These are phyloP conservation scores for Aspergillus sojae DNA, from an alignment of 2,329 filamentous ascomycete genomes.

Conservation along the genomic window DNA sequence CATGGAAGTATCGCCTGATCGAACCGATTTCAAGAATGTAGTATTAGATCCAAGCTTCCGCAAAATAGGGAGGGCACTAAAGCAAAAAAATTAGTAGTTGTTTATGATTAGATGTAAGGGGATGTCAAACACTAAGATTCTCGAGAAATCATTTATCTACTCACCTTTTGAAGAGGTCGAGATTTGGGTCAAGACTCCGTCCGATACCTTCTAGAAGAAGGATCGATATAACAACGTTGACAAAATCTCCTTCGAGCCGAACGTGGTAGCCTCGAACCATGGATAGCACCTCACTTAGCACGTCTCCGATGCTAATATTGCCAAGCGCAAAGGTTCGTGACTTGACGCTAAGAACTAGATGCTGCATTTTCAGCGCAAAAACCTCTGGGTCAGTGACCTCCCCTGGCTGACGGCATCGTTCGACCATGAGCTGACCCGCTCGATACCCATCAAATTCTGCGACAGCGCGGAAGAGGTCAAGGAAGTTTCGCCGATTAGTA, in stretches of 20 bases:
- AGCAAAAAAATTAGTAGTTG: slow-evolving; percentile 24
- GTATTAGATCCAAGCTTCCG: slow-evolving; percentile 75
- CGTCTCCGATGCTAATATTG: slow-evolving; percentile 94
- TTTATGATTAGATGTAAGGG: slow-evolving; percentile 1
- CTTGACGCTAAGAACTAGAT: slow-evolving; percentile 89
- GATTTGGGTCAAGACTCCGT: slow-evolving; percentile 77
- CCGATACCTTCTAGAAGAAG: slow-evolving; percentile 93
- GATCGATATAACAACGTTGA: slow-evolving; percentile 96
- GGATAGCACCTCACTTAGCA: slow-evolving; percentile 82
- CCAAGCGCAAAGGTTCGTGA: slow-evolving; percentile 86
- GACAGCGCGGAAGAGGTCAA: slow-evolving; percentile 92
- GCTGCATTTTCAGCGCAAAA: slow-evolving; percentile 95
- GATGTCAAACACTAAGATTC: neutral
- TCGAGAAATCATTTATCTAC: slow-evolving; percentile 25
- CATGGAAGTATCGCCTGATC: slow-evolving; percentile 78
- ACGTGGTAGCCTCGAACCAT: slow-evolving; percentile 96
- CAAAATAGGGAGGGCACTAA: slow-evolving; percentile 84
- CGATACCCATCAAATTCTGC: slow-evolving; percentile 97
- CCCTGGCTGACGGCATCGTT: slow-evolving; percentile 88
- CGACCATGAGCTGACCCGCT: slow-evolving; percentile 92
- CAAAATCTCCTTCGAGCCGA: slow-evolving; percentile 92
- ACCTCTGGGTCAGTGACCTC: slow-evolving; percentile 86
- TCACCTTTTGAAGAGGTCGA: slow-evolving; percentile 80
- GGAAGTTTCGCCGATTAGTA: slow-evolving; percentile 83
- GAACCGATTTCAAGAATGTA: slow-evolving; percentile 61